phyloP scores from a whole-genome alignment of 176 grass and related monocot species.

The Carex littledalei region DNA sequence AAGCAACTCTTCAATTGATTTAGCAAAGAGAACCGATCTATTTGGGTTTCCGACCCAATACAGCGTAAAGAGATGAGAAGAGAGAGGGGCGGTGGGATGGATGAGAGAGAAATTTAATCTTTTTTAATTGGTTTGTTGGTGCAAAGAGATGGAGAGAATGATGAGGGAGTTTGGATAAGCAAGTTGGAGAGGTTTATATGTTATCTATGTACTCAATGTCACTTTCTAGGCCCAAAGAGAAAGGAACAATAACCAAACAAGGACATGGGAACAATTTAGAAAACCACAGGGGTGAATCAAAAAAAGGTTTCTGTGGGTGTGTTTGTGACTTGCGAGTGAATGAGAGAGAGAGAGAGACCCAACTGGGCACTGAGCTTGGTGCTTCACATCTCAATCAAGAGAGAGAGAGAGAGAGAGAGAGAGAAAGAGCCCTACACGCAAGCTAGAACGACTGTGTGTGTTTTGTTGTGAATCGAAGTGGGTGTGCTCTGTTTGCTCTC shows the following conservation, averaged over 20 bases:
- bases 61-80: background rate
- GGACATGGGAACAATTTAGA: background rate
- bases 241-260: slow-evolving; percentile 20
- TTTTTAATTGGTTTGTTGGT: slow-evolving; percentile 26
- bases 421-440: slow-evolving; percentile 18
- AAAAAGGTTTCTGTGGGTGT: background rate
- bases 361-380: slow-evolving; percentile 17
- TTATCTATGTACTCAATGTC: slow-evolving; percentile 1
- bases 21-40: slow-evolving; percentile 16
- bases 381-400: slow-evolving; percentile 25
- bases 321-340: background rate
- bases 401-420: background rate
- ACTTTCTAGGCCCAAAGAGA: slow-evolving; percentile 22
- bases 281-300: slow-evolving; percentile 3
- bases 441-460: background rate
- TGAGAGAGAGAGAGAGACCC: background rate
- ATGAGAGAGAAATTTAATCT: background rate
- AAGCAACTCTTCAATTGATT: slow-evolving; percentile 7
- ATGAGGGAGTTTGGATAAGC: slow-evolving; percentile 27
- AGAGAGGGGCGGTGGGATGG: background rate
- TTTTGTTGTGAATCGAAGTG: too few relatives aligned
- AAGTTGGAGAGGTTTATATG: slow-evolving; percentile 26
- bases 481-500: too few relatives aligned
- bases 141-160: slow-evolving; percentile 18
- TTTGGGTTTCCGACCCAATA: slow-evolving; percentile 1